Evolutionary conservation across 331 rosid species (phyloP), one percentile per base, ranked within the genome.

Genomic region (Cydonia oblonga): DNA sequence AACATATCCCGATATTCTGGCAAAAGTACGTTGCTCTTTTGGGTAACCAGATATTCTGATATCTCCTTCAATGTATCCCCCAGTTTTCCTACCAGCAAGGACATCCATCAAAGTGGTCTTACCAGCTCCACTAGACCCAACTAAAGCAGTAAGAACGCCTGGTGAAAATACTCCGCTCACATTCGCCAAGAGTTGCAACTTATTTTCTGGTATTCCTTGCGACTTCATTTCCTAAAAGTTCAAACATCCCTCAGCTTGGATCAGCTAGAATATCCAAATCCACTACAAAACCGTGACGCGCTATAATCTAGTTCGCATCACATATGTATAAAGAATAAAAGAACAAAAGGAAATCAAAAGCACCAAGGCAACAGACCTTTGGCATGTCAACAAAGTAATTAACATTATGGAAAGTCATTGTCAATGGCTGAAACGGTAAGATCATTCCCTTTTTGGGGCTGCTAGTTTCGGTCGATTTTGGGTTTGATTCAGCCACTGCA

Each of bases 91-190:
- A 44, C 97, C 98, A 23, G 98, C 97, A 52, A 92, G 93, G 29
- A 92, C 98, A 74, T 92, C 98, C 98, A 92, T 88, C 78, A 92
- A 69, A 70, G 98, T 92, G 68, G 96, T 92, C 87, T 92, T 90
- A 54, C 96, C 98, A 12, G 98, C 98, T 49, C 98, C 97, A 75
- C 97, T 93, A 44, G 97, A 75, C 52, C 98, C 98, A 69, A 90
- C 96, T 52, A 90, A 78, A 65, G 98, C 97, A 33, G 97, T 89
- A 35, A 90, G 97, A 60, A 90, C 86, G 20, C 96, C 98, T 0
- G 96, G 97, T 35, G 97, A 87, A 81, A 93, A 87, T 18, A 93
- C 92, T 19, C 97, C 98, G 3, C 96, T 89, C 72, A 93, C 98
- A 38, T 84, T 82, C 9, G 93, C 81, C 85, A 89, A 79, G 40